Base-by-base conservation (phyloP, 2,329 filamentous ascomycete genomes). In the Niveomyces coronatus region DNA sequence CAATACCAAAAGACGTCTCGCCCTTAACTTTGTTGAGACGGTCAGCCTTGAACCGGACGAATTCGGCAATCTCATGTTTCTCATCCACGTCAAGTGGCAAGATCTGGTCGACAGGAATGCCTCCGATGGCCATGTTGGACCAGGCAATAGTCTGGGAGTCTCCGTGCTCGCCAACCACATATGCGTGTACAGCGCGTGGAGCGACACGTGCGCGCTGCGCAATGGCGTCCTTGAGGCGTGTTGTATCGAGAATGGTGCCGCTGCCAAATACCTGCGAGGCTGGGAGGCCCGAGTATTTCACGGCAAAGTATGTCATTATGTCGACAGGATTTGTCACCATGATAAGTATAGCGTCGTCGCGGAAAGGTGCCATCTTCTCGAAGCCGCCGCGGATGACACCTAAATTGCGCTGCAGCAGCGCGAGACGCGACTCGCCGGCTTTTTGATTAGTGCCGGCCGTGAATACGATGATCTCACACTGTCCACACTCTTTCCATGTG, bases 291-390 rank as follows among this genome's bases (percentile, higher is more conserved):
- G 66, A 67, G 13, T 68, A 50, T 31, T 64, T 55, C 22, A 62
- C 60, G 4, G 64, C 67, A 35, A 73, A 61, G 31, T 65, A 63
- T 2, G 71, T 72, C 23, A 74, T 54, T 19, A 74, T 55, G 47
- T 75, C 71, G 15, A 74, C 69, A 0, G 71, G 71, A 48, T 74
- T 73, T 3, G 71, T 62, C 4, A 74, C 68, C 2, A 74, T 52
- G 1, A 75, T 52, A 0, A 74, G 48, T 20, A 75, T 62, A 0
- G 68, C 58, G 38, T 70, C 59, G 4, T 58, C 51, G 18, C 54
- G 56, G 39, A 74, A 66, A 0, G 69, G 68, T 10, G 56, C 58
- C 62, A 74, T 70, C 23, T 58, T 57, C 3, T 57, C 51, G 22
- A 73, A 58, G 13, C 68, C 63, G n/a, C 57, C 63, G 5, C 57